Conservation (phyloP, 1,139 yeast species). For the Scheffersomyces parashehatae region DNA sequence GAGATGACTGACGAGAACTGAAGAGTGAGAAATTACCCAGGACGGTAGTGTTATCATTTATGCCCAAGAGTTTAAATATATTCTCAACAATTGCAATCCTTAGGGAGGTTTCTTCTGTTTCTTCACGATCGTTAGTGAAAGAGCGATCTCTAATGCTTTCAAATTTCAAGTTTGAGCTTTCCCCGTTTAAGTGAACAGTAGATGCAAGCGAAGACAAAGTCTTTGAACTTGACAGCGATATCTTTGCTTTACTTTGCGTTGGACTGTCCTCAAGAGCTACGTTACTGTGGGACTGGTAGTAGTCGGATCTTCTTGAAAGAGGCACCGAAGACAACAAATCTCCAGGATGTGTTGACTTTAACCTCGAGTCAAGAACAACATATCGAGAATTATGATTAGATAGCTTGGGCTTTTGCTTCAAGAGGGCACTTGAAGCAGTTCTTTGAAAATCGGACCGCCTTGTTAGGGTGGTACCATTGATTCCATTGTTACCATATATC, state of each 20-base stretch:
- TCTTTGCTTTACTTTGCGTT: not conserved
- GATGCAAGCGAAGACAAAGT: not conserved
- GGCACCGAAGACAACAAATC: constrained; percentile 84
- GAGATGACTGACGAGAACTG: constrained; percentile 22
- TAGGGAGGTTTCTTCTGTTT: constrained; percentile 72
- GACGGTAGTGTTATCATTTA: constrained; percentile 37
- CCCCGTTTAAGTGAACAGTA: not conserved
- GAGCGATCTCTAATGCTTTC: constrained; percentile 36
- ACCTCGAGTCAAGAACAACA: constrained; percentile 62
- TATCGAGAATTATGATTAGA: constrained; percentile 40
- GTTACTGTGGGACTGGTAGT: constrained; percentile 16
- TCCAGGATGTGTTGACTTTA: constrained; percentile 70
- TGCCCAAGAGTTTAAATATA: constrained; percentile 71
- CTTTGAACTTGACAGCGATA: not conserved
- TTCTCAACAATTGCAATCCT: constrained; percentile 74
- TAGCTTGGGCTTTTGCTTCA: not conserved
- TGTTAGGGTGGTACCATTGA: constrained; percentile 1
- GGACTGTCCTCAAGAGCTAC: constrained; percentile 2
- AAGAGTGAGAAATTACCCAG: constrained; percentile 1
- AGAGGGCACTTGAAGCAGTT: not conserved
- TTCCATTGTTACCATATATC: constrained; percentile 18
- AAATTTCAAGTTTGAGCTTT: constrained; percentile 1
- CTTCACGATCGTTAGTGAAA: constrained; percentile 64
- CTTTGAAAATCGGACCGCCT: constrained; percentile 6
- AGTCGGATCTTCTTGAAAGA: constrained; percentile 52